These are phyloP conservation scores for Zopfia rhizophila DNA, from an alignment of 2,329 filamentous ascomycete species.

Conservation along the genomic window DNA sequence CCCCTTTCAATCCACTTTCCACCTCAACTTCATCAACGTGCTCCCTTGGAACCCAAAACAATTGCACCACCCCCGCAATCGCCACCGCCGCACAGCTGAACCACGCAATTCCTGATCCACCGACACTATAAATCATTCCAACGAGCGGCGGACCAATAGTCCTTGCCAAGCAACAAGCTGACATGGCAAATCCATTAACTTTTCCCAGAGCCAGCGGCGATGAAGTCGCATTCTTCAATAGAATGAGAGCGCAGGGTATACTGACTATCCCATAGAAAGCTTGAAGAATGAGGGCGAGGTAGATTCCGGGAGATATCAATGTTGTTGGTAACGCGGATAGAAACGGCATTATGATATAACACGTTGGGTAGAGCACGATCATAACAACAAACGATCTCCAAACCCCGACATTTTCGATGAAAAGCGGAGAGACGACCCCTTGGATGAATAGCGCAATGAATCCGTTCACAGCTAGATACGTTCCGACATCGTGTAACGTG, in stretches of 20 bases:
- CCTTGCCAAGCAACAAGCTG: conserved; percentile 72
- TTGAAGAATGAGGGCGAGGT: conserved; percentile 70
- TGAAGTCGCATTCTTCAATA: conserved; percentile 79
- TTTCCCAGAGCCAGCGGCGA: conserved; percentile 71
- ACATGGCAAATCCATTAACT: conserved; percentile 76
- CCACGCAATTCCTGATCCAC: conserved; percentile 70
- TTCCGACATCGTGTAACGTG: conserved; percentile 71
- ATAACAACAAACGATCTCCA: conserved; percentile 74
- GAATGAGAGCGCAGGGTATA: conserved; percentile 75
- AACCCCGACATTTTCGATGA: conserved; percentile 71
- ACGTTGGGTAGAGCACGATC: conserved; percentile 72
- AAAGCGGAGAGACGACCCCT: conserved; percentile 74
- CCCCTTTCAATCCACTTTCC: conserved; percentile 28
- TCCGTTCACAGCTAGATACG: conserved; percentile 75
- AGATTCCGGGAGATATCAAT: conserved; percentile 69
- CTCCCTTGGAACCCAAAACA: conserved; percentile 65
- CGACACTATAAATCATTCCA: conserved; percentile 72
- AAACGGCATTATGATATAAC: conserved; percentile 76
- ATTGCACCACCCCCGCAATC: conserved; percentile 64
- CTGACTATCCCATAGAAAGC: conserved; percentile 75
- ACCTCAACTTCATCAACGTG: conserved; percentile 48
- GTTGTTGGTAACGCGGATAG: conserved; percentile 66
- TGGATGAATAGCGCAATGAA: conserved; percentile 79
- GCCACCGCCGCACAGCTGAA: conserved; percentile 68
- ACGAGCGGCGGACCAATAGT: conserved; percentile 75